phyloP scores from a whole-genome alignment of 441 rosid species.

The Corymbia citriodora region DNA sequence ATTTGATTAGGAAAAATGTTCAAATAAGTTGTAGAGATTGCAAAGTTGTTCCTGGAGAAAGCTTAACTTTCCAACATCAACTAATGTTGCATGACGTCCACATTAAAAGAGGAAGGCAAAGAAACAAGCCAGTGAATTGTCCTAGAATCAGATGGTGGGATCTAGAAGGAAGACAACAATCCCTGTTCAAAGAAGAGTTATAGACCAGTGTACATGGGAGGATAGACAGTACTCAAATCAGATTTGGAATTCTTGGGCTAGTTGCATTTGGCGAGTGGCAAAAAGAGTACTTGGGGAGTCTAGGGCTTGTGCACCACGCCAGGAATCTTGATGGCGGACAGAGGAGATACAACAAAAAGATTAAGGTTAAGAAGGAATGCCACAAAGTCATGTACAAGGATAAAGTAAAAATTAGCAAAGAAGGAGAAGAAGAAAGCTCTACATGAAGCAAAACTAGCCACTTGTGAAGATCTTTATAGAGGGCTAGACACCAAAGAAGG shows the following conservation, averaged over 20 bases:
- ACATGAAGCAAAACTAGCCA: not conserved
- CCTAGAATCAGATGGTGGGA: not conserved
- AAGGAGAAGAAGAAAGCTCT: not conserved
- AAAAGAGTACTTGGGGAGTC: not conserved
- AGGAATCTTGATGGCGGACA: not conserved
- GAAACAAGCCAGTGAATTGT: not conserved
- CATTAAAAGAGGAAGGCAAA: not conserved
- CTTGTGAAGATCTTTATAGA: not conserved
- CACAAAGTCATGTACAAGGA: not conserved
- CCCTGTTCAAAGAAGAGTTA: not conserved
- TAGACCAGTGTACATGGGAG: not conserved
- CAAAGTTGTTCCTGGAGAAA: not conserved
- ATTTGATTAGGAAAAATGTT: not conserved
- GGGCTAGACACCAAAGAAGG: not conserved
- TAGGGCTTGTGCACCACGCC: not conserved
- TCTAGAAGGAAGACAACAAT: not conserved
- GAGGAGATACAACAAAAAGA: not conserved
- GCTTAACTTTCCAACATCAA: not conserved
- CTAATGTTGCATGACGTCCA: not conserved
- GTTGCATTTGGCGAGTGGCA: not conserved
- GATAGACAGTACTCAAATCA: not conserved
- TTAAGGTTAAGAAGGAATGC: not conserved
- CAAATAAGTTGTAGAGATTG: not conserved
- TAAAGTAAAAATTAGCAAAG: not conserved
- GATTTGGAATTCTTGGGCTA: not conserved